A percentile compares a stretch with the other conserved stretches of the same genome.
Evolutionary conservation across 192 early-diverging fungal species (phyloP).

Genomic region (Haplosporangium gracile): DNA sequence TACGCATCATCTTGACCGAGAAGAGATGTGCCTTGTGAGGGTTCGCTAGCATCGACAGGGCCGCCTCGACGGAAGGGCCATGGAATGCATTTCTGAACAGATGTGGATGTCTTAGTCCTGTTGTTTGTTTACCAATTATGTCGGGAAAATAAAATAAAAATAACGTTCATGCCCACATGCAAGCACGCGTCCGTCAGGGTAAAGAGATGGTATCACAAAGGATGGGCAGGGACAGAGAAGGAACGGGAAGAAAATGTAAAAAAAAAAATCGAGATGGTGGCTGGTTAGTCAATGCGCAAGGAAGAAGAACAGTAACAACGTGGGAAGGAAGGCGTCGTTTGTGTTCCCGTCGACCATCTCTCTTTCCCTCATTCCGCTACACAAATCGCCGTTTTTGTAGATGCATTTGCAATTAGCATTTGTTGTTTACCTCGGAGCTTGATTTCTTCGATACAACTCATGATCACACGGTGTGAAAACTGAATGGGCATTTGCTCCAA

Average conservation of each 20-base stretch:
- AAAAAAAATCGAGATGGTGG: conserved; percentile 4
- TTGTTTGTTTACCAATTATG: not conserved
- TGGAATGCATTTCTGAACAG: conserved; percentile 47
- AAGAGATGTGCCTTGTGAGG: conserved; percentile 31
- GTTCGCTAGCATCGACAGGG: conserved; percentile 35
- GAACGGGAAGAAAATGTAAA: not conserved
- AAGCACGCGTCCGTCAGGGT: not conserved
- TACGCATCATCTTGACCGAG: conserved; percentile 56
- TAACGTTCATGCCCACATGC: not conserved
- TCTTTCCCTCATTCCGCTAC: not conserved
- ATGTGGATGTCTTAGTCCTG: conserved; percentile 42
- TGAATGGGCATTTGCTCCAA: conserved; percentile 52
- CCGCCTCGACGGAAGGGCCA: conserved; percentile 43
- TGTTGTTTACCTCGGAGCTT: conserved; percentile 42
- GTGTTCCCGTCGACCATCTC: not conserved
- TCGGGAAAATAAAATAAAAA: not conserved
- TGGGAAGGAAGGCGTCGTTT: not conserved
- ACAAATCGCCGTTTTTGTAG: not conserved
- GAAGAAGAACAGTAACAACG: not conserved
- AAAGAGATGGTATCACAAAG: not conserved
- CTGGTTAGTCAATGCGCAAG: conserved; percentile 6
- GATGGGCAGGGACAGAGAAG: not conserved
- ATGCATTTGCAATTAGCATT: not conserved
- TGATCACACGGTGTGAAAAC: conserved; percentile 48
- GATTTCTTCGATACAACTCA: conserved; percentile 55